Base-by-base conservation (phyloP, 2,329 filamentous ascomycete genomes). In the Celoporthe dispersa region DNA sequence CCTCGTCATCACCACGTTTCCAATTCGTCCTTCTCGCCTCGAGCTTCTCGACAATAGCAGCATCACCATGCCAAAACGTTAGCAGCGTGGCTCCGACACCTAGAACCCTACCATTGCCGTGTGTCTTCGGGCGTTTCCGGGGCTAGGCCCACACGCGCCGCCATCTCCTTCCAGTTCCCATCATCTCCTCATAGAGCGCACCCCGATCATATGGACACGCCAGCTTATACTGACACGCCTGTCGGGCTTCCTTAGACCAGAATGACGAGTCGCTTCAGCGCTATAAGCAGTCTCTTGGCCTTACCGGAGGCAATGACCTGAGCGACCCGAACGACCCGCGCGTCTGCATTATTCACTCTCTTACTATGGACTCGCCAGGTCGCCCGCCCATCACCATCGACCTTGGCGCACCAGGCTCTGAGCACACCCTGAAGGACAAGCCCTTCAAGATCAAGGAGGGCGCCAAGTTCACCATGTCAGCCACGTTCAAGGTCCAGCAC, bases 361-460 rank as follows among this genome's bases (percentile, higher is more conserved):
- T 99, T 68, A 91, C 93, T 72, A 91, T 99, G 83, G 92, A 97
- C 79, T 90, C 94, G 44, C 87, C 91, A 73, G 95, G 93, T 71
- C 94, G 94, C 64, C 79, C 85, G 8, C 93, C 97, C 77, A 95
- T 98, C 77, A 92, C 92, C 75, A 95, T 99, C 81, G 94, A 98
- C 78, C 90, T 98, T 57, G 91, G 90, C 69, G 81, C 87, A 9
- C 87, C 92, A 31, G 92, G 91, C 70, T 90, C 92, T 72, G 87
- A 97, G 77, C 85, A 88, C 3, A 88, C 87, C 19, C 91, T 99
- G 74, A 97, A 97, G 85, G 87, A 93, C 79, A 92, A 96, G 80
- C 96, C 96, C 19, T 99, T 99, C 86, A 95, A 89, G 79, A 98
- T 99, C 85, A 99, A 98, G 87, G 96, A 98, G 82, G 94, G 94